Evolutionary conservation across 1,284 basidiomycete genomes (phyloP).

Genomic region (Irpex sp.): DNA sequence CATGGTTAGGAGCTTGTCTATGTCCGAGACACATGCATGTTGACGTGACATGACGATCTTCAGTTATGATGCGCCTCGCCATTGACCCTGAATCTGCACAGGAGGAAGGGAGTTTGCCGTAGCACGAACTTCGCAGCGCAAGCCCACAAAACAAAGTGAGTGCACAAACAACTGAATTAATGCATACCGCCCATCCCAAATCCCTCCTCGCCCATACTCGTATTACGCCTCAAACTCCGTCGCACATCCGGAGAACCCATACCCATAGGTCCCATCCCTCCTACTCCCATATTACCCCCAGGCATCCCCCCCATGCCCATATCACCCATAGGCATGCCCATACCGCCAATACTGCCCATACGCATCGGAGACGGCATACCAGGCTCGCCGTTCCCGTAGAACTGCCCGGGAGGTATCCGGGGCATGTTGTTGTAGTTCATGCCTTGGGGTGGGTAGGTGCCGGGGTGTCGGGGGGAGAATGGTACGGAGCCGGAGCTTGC

Average conservation of each 20-base stretch:
- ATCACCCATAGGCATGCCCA: slow-evolving; percentile 20
- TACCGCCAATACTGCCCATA: slow-evolving; percentile 27
- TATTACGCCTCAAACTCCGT: slow-evolving; percentile 2
- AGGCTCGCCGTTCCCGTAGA: slow-evolving; percentile 24
- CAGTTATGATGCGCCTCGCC: too few species aligned
- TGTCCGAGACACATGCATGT: background rate
- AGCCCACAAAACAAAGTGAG: background rate
- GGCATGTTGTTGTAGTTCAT: slow-evolving; percentile 22
- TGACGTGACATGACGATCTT: background rate
- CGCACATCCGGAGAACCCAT: slow-evolving; percentile 17
- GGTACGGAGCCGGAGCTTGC: slow-evolving; percentile 11
- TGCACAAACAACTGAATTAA: background rate
- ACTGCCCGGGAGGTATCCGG: slow-evolving; percentile 23
- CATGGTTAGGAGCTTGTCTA: background rate
- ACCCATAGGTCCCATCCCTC: slow-evolving; percentile 8
- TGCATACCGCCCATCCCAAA: slow-evolving; percentile 10
- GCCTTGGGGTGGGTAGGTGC: slow-evolving; percentile 26
- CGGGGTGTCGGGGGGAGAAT: slow-evolving; percentile 33
- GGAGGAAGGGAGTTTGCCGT: background rate
- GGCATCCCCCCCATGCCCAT: slow-evolving; percentile 18
- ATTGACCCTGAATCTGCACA: background rate
- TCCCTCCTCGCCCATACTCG: slow-evolving; percentile 12
- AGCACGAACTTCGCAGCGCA: background rate
- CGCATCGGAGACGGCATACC: slow-evolving; percentile 29
- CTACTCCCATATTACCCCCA: slow-evolving; percentile 12